A percentile compares a stretch with the other conserved stretches of the same genome.
Evolutionary conservation across 139 green algal species (phyloP).

Genomic region (Chlamydomonas incerta): DNA sequence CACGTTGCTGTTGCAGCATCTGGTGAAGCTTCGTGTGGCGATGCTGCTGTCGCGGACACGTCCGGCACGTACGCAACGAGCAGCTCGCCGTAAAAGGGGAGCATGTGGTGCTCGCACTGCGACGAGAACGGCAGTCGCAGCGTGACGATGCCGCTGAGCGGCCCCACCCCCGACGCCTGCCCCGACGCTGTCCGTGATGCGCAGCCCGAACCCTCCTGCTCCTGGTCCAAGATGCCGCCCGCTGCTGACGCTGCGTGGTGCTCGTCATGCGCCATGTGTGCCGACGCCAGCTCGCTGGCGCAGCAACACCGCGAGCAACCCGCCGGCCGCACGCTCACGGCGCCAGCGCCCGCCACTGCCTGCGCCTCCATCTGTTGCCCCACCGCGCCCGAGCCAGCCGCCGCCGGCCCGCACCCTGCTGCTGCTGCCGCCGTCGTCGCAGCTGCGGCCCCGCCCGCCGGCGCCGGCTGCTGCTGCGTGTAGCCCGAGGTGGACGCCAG

Average conservation of each 20-base stretch:
- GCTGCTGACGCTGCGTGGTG: too few species aligned
- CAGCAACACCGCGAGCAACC: background rate
- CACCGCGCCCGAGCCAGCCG: too few species aligned
- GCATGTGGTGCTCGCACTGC: slow-evolving; percentile 98
- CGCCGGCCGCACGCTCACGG: too few species aligned
- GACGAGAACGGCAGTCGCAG: slow-evolving; percentile 65
- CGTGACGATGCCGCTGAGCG: background rate
- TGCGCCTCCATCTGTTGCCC: background rate
- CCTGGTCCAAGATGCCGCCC: background rate
- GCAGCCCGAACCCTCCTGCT: slow-evolving; percentile 27
- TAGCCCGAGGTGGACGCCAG: slow-evolving; percentile 78
- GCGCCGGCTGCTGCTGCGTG: slow-evolving; percentile 20
- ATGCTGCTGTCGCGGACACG: too few species aligned
- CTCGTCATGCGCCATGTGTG: too few species aligned
- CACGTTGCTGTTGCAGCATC: background rate
- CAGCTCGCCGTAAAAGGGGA: slow-evolving; percentile 93
- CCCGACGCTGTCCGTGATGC: too few species aligned
- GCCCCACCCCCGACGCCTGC: background rate
- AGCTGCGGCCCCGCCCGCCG: too few species aligned
- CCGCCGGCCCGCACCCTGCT: background rate
- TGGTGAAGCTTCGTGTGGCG: background rate
- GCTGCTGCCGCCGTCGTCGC: background rate
- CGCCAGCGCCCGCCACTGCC: too few species aligned
- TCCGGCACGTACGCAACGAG: slow-evolving; percentile 62
- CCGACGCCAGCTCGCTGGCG: background rate